Percentiles rank a stretch among this genome's conserved stretches.
phyloP scores from a whole-genome alignment of 768 basidiomycete genomes.

The Aureoboletus auriporus region DNA sequence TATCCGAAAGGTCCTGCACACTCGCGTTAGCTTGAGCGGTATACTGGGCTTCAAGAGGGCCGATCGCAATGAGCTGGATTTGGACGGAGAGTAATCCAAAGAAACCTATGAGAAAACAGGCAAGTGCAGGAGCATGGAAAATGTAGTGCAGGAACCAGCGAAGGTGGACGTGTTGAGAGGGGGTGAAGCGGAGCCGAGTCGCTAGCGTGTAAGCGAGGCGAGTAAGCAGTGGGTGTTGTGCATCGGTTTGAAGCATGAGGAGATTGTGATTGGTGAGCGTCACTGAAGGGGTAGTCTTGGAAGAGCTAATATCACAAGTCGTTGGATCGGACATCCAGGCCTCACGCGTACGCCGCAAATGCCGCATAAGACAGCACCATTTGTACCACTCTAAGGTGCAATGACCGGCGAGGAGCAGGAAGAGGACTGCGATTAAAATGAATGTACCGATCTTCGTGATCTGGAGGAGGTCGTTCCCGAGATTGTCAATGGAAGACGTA shows the following conservation, averaged over 20 bases:
- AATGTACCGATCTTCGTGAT: conserved; percentile 76
- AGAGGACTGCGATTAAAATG: conserved; percentile 66
- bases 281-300: conserved; percentile 43
- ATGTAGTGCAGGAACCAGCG: conserved; percentile 92
- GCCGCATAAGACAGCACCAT: conserved; percentile 66
- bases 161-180: conserved; percentile 61
- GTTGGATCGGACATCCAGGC: conserved; percentile 77
- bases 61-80: conserved; percentile 78
- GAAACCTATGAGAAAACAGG: conserved; percentile 89
- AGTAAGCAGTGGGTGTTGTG: conserved; percentile 70
- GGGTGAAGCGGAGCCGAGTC: conserved; percentile 47
- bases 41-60: conserved; percentile 69
- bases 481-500: conserved; percentile 80
- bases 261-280: conserved; percentile 73
- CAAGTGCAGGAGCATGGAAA: conserved; percentile 86
- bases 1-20: conserved; percentile 60
- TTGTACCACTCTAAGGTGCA: conserved; percentile 85
- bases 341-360: conserved; percentile 67
- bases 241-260: conserved; percentile 65
- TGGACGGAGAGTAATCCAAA: conserved; percentile 85
- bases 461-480: conserved; percentile 75
- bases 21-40: conserved; percentile 56
- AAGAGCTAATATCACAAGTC: conserved; percentile 36
- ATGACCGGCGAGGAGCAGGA: conserved; percentile 70
- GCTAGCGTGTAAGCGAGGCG: conserved; percentile 57